phyloP scores from a whole-genome alignment of 2,329 filamentous ascomycete genomes.

The Cladosporium sp. region DNA sequence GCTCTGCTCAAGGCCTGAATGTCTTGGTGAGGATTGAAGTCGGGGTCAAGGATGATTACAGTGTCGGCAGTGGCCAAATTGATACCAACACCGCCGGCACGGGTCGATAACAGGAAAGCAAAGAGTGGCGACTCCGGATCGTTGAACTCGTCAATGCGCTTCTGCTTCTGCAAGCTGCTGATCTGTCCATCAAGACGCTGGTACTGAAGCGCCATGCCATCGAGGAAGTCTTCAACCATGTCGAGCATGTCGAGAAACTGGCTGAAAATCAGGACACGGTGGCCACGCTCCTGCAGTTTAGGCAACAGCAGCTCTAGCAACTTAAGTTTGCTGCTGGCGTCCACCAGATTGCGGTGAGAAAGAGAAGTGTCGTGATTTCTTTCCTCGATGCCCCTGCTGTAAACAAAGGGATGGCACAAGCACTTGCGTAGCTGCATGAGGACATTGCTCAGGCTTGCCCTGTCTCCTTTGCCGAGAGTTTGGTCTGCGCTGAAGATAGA shows the following conservation, averaged over 20 bases:
- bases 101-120: slow-evolving; percentile 86
- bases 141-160: slow-evolving; percentile 90
- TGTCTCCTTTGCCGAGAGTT: slow-evolving; percentile 60
- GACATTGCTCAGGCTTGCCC: slow-evolving; percentile 85
- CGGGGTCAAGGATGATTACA: slow-evolving; percentile 93
- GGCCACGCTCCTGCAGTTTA: slow-evolving; percentile 76
- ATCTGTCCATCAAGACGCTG: slow-evolving; percentile 83
- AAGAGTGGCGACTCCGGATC: slow-evolving; percentile 76
- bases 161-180: slow-evolving; percentile 80
- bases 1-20: slow-evolving; percentile 91
- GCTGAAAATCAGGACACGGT: slow-evolving; percentile 91
- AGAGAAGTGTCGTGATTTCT: slow-evolving; percentile 56
- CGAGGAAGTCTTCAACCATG: slow-evolving; percentile 87
- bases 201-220: slow-evolving; percentile 66
- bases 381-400: slow-evolving; percentile 86
- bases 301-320: slow-evolving; percentile 81
- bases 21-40: slow-evolving; percentile 98
- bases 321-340: slow-evolving; percentile 85
- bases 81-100: slow-evolving; percentile 93
- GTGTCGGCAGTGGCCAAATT: slow-evolving; percentile 96
- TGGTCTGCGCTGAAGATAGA: slow-evolving; percentile 68
- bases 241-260: slow-evolving; percentile 86
- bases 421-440: slow-evolving; percentile 92
- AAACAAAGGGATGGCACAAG: slow-evolving; percentile 93
- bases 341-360: slow-evolving; percentile 75